Percentiles rank a stretch among this genome's conserved stretches.
phyloP scores from a whole-genome alignment of 192 early-diverging fungal species.

The Gigaspora rosea region DNA sequence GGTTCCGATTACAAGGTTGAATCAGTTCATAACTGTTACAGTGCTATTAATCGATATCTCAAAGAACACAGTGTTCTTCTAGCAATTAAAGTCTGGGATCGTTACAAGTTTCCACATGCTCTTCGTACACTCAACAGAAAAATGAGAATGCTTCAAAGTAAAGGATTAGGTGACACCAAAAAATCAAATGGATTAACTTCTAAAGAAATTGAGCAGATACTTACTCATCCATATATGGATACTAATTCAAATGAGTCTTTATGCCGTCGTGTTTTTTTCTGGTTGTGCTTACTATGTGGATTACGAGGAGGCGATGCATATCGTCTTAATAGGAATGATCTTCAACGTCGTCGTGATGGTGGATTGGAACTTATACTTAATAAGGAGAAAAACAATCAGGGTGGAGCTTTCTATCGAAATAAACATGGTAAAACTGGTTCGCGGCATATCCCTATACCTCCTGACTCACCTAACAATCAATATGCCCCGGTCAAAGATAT shows the following conservation, averaged over 20 bases:
- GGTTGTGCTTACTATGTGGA: no score
- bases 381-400: neutral
- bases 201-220: neutral
- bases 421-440: neutral
- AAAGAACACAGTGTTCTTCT: neutral
- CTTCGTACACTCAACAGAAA: neutral
- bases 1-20: neutral
- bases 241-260: neutral
- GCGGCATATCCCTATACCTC: neutral
- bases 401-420: neutral
- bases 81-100: neutral
- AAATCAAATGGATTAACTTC: neutral
- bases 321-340: no score
- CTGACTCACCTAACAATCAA: neutral
- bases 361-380: no score
- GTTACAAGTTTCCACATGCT: neutral
- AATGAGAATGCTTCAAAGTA: neutral
- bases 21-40: neutral
- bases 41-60: neutral
- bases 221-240: neutral
- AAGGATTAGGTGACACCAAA: neutral
- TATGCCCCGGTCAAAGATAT: neutral
- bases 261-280: no score
- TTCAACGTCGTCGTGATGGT: no score
- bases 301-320: no score